phyloP scores from a whole-genome alignment of 2,329 filamentous ascomycete genomes.

The Elsinoe fawcettii region DNA sequence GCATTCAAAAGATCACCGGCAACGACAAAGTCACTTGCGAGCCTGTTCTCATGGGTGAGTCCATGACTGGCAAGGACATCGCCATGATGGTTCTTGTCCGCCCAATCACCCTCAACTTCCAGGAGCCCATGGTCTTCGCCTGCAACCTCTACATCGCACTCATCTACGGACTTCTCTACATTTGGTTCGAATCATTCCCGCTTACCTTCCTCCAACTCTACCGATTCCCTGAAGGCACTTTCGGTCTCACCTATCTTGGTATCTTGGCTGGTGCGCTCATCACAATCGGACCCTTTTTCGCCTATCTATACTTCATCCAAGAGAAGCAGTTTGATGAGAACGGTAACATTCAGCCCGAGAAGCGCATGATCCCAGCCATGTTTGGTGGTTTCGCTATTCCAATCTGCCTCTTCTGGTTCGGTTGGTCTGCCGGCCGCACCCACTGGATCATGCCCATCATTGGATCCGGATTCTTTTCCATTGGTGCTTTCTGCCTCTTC shows the following conservation, averaged over 20 bases:
- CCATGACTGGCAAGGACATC: constrained; percentile 34
- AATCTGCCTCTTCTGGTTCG: constrained; percentile 41
- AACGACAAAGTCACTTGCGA: constrained; percentile 34
- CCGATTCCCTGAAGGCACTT: constrained; percentile 8
- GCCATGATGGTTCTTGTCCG: constrained; percentile 35
- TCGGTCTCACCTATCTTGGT: constrained; percentile 15
- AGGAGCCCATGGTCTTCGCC: constrained; percentile 36
- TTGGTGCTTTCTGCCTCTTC: constrained; percentile 41
- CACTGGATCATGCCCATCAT: constrained; percentile 43
- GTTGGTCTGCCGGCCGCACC: constrained; percentile 28
- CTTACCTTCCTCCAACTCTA: constrained; percentile 15
- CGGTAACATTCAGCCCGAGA: constrained; percentile 18
- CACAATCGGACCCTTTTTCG: constrained; percentile 16
- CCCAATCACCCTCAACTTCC: constrained; percentile 38
- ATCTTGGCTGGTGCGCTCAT: constrained; percentile 13
- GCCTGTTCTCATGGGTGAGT: constrained; percentile 32
- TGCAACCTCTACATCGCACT: constrained; percentile 39
- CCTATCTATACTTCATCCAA: constrained; percentile 17
- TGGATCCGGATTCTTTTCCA: constrained; percentile 28
- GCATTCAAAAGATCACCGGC: constrained; percentile 36
- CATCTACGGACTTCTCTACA: constrained; percentile 36
- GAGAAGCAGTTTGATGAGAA: constrained; percentile 15
- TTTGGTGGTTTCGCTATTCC: constrained; percentile 35
- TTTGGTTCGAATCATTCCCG: constrained; percentile 17
- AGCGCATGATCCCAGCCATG: constrained; percentile 32